phyloP scores from a whole-genome alignment of 305 asterid genomes.

The Solanum hybrid region DNA sequence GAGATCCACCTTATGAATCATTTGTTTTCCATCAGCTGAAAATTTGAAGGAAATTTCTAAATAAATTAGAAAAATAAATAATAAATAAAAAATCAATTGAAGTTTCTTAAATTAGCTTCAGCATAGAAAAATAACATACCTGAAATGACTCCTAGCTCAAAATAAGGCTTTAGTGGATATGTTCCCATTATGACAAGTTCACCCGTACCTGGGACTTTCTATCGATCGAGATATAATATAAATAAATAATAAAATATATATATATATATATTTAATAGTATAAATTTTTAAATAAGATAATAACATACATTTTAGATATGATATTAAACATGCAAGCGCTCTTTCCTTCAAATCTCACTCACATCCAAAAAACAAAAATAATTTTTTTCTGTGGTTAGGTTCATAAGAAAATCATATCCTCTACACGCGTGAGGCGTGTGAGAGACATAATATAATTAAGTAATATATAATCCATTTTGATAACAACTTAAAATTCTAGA shows the following conservation, averaged over 20 bases:
- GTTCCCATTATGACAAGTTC: conserved; percentile 54
- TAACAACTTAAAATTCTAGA: no score
- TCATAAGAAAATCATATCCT: neutral
- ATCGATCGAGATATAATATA: neutral
- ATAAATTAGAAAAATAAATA: neutral
- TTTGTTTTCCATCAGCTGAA: conserved; percentile 41
- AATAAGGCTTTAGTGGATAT: conserved; percentile 40
- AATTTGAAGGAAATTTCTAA: neutral
- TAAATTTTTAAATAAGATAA: no score
- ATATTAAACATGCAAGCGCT: no score
- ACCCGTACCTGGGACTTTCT: conserved; percentile 51
- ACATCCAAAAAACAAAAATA: neutral
- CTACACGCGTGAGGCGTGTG: neutral
- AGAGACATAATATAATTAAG: neutral
- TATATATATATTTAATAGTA: neutral
- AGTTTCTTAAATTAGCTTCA: neutral
- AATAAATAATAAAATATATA: neutral
- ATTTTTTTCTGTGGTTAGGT: neutral
- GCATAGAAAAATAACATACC: conserved; percentile 17
- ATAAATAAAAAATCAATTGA: neutral
- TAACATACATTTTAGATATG: neutral
- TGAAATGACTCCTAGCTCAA: conserved; percentile 52
- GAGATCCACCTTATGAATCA: conserved; percentile 54
- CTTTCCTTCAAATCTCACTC: neutral
- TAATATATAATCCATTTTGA: neutral